Conservation (phyloP, 202 grass and related monocot species). For the Digitaria exilis region DNA sequence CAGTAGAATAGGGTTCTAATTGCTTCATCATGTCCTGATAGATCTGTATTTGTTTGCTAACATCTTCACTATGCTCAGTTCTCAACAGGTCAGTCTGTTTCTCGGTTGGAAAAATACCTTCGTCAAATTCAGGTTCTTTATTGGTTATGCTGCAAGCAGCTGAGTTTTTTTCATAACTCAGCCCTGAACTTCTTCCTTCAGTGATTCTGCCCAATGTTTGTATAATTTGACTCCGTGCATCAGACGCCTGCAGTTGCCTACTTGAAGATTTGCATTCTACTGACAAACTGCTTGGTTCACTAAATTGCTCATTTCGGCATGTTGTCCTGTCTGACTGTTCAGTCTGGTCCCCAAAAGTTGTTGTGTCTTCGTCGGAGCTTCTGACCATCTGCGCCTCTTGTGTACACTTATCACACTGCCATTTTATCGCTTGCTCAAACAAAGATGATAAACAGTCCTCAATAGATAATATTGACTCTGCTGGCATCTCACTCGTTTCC, state of each 20-base stretch:
- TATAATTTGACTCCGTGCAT: constrained; percentile 20
- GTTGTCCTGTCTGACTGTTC: constrained; percentile 20
- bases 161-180: neutral
- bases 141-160: neutral
- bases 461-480: constrained; percentile 38
- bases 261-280: constrained; percentile 21
- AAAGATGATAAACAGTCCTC: constrained; percentile 52
- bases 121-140: constrained; percentile 26
- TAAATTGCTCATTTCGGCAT: constrained; percentile 42
- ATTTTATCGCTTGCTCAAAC: constrained; percentile 23
- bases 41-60: neutral
- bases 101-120: constrained; percentile 26
- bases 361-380: neutral
- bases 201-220: neutral
- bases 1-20: neutral
- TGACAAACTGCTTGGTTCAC: constrained; percentile 3
- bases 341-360: neutral
- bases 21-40: neutral
- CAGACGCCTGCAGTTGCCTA: constrained; percentile 24
- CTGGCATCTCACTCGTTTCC: neutral
- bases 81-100: constrained; percentile 13
- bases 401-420: constrained; percentile 40
- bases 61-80: constrained; percentile 17
- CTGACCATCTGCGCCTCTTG: neutral
- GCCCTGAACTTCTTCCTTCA: constrained; percentile 5